These are phyloP conservation scores for Mollisia scopiformis DNA, from an alignment of 2,329 filamentous ascomycete genomes.

Conservation along the genomic window DNA sequence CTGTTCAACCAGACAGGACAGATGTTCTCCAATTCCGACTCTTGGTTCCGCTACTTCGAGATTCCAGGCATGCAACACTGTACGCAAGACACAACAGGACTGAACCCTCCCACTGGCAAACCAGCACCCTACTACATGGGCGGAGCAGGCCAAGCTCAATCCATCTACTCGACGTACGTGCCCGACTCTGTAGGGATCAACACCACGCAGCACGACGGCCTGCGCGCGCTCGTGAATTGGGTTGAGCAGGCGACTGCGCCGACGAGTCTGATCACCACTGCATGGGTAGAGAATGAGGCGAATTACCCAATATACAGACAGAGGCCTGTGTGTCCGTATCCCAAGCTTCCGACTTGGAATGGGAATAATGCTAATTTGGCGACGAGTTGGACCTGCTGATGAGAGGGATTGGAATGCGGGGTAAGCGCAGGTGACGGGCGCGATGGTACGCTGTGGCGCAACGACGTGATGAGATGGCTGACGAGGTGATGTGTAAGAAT, in stretches of 20 bases:
- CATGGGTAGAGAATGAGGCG: not conserved
- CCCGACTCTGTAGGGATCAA: not conserved
- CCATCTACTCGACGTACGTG: not conserved
- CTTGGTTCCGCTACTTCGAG: not conserved
- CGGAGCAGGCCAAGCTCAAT: not conserved
- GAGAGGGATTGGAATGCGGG: not conserved
- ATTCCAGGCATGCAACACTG: not conserved
- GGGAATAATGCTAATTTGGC: not conserved
- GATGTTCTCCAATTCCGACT: not conserved
- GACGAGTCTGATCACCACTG: not conserved
- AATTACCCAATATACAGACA: not conserved
- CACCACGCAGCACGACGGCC: not conserved
- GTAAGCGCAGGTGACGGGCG: not conserved
- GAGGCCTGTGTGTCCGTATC: not conserved
- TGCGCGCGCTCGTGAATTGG: not conserved
- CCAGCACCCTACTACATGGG: not conserved
- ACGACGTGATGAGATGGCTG: not conserved
- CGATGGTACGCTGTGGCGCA: too few relatives aligned
- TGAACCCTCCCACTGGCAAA: not conserved
- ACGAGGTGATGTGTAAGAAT: not conserved
- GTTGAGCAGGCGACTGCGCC: not conserved
- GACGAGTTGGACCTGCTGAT: not conserved
- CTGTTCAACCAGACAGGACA: not conserved
- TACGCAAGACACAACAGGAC: not conserved
- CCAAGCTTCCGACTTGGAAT: not conserved